Conservation (phyloP, 2,329 filamentous ascomycete genomes). For the Ophiocordyceps sinensis region DNA sequence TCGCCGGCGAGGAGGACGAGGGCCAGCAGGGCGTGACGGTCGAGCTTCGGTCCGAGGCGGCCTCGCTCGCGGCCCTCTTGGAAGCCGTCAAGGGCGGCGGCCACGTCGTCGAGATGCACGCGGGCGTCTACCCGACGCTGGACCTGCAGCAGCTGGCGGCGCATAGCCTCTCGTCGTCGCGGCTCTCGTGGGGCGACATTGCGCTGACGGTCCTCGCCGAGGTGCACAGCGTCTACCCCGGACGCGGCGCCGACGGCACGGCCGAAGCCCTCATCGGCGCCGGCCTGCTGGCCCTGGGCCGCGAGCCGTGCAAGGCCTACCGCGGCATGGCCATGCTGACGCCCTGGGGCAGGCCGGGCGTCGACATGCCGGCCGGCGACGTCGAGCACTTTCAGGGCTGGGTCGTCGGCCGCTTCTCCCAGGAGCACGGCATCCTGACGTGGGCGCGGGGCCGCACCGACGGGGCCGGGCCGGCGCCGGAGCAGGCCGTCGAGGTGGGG, state of each 20-base stretch:
- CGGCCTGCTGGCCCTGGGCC: conserved; percentile 54
- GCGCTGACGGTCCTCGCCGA: conserved; percentile 58
- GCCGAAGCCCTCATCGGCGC: conserved; percentile 56
- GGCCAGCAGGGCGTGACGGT: conserved; percentile 2
- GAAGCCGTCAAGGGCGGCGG: conserved; percentile 17
- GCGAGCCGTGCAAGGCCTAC: conserved; percentile 63
- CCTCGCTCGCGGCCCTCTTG: conserved; percentile 8
- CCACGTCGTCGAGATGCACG: conserved; percentile 52
- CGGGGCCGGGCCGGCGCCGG: conserved; percentile 11
- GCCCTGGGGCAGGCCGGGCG: conserved; percentile 32
- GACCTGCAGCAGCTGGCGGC: conserved; percentile 72
- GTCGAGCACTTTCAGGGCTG: conserved; percentile 35
- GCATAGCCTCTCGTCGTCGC: conserved; percentile 33
- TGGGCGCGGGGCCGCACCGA: conserved; percentile 27
- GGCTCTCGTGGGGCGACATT: conserved; percentile 39
- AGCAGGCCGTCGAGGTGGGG: conserved; percentile 32
- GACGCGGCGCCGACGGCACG: conserved; percentile 29
- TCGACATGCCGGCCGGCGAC: conserved; percentile 11
- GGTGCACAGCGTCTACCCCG: conserved; percentile 52
- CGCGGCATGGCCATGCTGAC: conserved; percentile 56
- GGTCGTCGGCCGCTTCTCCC: conserved; percentile 57
- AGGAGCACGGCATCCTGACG: conserved; percentile 62
- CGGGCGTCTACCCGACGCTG: conserved; percentile 60
- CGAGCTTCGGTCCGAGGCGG: conserved; percentile 7
- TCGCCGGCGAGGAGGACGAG: conserved; percentile 3